Evolutionary conservation across 1,139 yeast genomes (phyloP).

Genomic region (Lizanozyma gosingica): DNA sequence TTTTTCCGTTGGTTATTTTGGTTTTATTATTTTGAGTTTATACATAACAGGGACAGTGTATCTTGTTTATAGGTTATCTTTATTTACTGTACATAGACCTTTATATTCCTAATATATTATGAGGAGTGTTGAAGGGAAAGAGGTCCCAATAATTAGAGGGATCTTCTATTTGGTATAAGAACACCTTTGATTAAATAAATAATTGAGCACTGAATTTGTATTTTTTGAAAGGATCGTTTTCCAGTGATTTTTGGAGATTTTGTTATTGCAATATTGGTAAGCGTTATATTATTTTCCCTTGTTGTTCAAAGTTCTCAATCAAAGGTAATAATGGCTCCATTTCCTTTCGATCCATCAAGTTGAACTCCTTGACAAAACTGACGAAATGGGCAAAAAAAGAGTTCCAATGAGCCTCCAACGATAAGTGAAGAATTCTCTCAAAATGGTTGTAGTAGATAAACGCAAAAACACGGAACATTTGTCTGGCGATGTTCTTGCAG

Average conservation of each 20-base stretch:
- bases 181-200: too few relatives aligned
- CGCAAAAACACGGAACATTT: slow-evolving; percentile 95
- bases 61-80: neutral
- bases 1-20: too few relatives aligned
- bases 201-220: too few relatives aligned
- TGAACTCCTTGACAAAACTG: slow-evolving; percentile 78
- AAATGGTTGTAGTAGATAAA: slow-evolving; percentile 92
- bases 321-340: slow-evolving; percentile 69
- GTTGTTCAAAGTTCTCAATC: slow-evolving; percentile 72
- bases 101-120: neutral
- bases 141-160: too few relatives aligned
- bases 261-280: neutral
- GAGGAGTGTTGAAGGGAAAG: neutral
- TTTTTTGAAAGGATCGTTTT: neutral
- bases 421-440: slow-evolving; percentile 81
- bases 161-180: too few relatives aligned
- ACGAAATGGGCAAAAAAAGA: slow-evolving; percentile 95
- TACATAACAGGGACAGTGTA: neutral
- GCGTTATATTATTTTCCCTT: slow-evolving; percentile 63
- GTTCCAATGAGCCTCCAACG: slow-evolving; percentile 96
- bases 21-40: neutral
- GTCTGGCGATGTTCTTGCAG: slow-evolving; percentile 78
- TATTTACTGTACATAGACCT: slow-evolving; percentile 1
- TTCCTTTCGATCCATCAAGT: slow-evolving; percentile 68
- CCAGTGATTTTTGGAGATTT: too few relatives aligned